Conservation (phyloP, 2,329 filamentous ascomycete genomes). For the Paecilomyces variotii region DNA sequence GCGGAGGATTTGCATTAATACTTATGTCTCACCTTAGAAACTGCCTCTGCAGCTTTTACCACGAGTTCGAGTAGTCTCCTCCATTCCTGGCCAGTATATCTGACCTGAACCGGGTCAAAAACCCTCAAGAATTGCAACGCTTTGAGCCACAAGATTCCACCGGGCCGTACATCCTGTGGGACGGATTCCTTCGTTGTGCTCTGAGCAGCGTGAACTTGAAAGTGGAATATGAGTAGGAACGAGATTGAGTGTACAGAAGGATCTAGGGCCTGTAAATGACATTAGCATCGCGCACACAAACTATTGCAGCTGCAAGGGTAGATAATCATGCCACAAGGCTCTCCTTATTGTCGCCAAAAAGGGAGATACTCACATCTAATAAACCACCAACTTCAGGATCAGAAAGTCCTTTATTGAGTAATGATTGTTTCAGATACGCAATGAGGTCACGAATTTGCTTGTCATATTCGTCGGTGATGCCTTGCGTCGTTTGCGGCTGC, state of each 20-base stretch:
- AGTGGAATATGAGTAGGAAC: slow-evolving; percentile 49
- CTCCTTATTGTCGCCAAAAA: neutral
- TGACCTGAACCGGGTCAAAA: slow-evolving; percentile 41
- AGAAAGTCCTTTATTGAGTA: slow-evolving; percentile 21
- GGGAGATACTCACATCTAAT: slow-evolving; percentile 22
- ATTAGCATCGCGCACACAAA: neutral
- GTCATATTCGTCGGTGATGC: slow-evolving; percentile 37
- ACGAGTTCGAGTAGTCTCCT: slow-evolving; percentile 28
- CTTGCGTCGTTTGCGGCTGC: slow-evolving; percentile 23
- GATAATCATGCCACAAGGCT: neutral
- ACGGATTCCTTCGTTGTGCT: slow-evolving; percentile 26
- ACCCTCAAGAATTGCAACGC: slow-evolving; percentile 44
- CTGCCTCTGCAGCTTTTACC: slow-evolving; percentile 23
- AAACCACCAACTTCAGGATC: slow-evolving; percentile 22
- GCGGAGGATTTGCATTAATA: neutral
- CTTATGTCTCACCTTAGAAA: slow-evolving; percentile 24
- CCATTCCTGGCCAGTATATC: slow-evolving; percentile 36
- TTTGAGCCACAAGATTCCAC: slow-evolving; percentile 42
- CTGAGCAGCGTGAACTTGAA: slow-evolving; percentile 36
- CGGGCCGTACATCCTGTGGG: slow-evolving; percentile 35
- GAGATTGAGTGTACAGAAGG: slow-evolving; percentile 52
- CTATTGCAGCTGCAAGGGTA: neutral
- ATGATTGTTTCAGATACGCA: slow-evolving; percentile 27
- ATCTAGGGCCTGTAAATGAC: slow-evolving; percentile 30
- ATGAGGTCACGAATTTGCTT: slow-evolving; percentile 33